Percentiles rank a stretch among this genome's conserved stretches.
Conservation (phyloP, 257 asterid species). For the Jasminum sambac region DNA sequence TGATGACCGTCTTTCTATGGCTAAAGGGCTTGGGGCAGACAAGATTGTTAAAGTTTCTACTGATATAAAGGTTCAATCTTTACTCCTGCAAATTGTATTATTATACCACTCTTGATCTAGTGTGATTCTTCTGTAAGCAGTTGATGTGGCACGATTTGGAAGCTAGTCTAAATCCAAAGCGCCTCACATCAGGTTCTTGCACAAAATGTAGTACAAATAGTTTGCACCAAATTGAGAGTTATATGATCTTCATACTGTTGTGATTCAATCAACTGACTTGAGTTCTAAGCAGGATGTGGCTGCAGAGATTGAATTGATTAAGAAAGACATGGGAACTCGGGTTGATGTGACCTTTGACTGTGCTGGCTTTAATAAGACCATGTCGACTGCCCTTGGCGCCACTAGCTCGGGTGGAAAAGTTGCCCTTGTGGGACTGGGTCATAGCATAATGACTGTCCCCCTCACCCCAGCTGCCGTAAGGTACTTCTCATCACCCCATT, state of each 20-base stretch:
- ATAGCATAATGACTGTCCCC: conserved; percentile 72
- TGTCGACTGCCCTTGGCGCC: conserved; percentile 85
- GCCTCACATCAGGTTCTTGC: too few species aligned
- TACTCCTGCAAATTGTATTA: too few species aligned
- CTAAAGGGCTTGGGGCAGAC: conserved; percentile 80
- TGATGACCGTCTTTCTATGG: conserved; percentile 69
- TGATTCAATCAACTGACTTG: not conserved
- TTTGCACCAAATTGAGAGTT: too few species aligned
- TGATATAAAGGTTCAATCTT: conserved; percentile 43
- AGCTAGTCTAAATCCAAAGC: too few species aligned
- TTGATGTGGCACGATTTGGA: too few species aligned
- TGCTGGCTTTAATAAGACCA: conserved; percentile 80
- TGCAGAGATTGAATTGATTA: conserved; percentile 59
- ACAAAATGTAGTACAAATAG: too few species aligned
- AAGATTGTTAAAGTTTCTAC: conserved; percentile 67
- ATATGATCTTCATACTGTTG: too few species aligned
- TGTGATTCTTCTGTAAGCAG: too few species aligned
- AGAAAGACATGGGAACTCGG: conserved; percentile 59
- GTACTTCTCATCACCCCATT: conserved; percentile 30
- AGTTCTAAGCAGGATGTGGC: conserved; percentile 55
- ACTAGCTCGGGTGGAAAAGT: conserved; percentile 88
- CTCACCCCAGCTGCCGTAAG: conserved; percentile 90
- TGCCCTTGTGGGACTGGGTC: conserved; percentile 92
- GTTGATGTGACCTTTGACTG: conserved; percentile 75
- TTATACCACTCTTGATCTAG: too few species aligned